A percentile compares a stretch with the other conserved stretches of the same genome.
phyloP scores from a whole-genome alignment of 306 rosid genomes.

The Castanea mollissima region DNA sequence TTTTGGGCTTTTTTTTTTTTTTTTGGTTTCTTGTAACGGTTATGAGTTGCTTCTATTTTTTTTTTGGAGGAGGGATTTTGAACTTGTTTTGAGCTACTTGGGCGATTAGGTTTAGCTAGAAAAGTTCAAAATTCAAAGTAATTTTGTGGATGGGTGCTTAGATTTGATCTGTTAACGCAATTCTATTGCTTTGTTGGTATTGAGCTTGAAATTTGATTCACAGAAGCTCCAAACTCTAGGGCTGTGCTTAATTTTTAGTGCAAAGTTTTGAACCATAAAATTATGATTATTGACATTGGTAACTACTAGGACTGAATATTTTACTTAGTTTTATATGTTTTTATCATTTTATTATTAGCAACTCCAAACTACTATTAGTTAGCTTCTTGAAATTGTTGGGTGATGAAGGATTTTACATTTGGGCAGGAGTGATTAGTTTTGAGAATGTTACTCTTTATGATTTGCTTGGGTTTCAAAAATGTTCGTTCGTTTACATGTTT shows the following conservation, averaged over 20 bases:
- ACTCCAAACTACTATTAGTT: background rate
- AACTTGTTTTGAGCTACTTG: slow-evolving; percentile 36
- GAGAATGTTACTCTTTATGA: background rate
- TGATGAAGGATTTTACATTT: slow-evolving; percentile 6
- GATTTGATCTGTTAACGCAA: background rate
- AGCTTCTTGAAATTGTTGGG: background rate
- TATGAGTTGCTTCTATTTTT: slow-evolving; percentile 14
- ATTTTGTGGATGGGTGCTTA: slow-evolving; percentile 2
- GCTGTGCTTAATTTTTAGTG: background rate
- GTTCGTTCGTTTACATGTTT: background rate
- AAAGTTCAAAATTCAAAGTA: slow-evolving; percentile 5
- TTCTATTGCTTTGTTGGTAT: background rate
- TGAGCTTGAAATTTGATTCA: background rate
- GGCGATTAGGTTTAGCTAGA: slow-evolving; percentile 26
- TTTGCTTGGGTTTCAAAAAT: slow-evolving; percentile 5
- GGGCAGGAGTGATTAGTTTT: background rate
- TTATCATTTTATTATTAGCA: background rate
- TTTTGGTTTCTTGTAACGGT: slow-evolving; percentile 1
- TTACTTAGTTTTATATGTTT: background rate
- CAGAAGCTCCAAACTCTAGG: background rate
- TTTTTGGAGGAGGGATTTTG: slow-evolving; percentile 11
- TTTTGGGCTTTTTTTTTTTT: background rate
- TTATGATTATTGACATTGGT: background rate
- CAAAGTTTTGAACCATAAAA: background rate
- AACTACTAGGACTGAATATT: background rate